Percentiles rank a stretch among this genome's conserved stretches.
phyloP scores from a whole-genome alignment of 805 yeast species.

The Wickerhamiella musiphila region DNA sequence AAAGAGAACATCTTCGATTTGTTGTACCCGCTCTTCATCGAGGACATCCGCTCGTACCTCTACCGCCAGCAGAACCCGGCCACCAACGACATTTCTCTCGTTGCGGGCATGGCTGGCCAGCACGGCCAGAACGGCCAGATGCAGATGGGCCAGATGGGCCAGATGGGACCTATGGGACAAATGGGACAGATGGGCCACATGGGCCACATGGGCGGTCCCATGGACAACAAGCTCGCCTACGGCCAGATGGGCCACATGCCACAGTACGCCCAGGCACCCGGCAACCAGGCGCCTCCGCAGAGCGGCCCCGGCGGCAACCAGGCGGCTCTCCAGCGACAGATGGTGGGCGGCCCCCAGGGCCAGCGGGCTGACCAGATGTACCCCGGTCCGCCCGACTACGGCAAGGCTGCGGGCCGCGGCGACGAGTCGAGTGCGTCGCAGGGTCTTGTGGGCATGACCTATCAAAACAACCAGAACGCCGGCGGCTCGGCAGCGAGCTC shows the following conservation, averaged over 20 bases:
- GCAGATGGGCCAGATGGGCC: no score
- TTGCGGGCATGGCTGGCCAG: neutral
- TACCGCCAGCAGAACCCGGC: slow-evolving; percentile 7
- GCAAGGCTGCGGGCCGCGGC: slow-evolving; percentile 1
- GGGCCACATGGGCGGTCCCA: no score
- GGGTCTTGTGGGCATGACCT: neutral
- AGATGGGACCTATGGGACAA: no score
- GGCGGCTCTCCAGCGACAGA: neutral
- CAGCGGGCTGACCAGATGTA: slow-evolving; percentile 1
- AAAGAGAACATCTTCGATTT: slow-evolving; percentile 58
- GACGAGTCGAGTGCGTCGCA: neutral
- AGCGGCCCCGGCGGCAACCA: neutral
- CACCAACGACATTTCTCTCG: neutral
- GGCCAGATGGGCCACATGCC: no score
- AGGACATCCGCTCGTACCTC: slow-evolving; percentile 32
- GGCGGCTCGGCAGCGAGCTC: neutral
- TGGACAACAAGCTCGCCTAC: no score
- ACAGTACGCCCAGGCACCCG: no score
- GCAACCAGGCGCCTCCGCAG: neutral
- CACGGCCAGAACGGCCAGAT: neutral
- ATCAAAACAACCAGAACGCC: neutral
- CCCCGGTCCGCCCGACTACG: neutral
- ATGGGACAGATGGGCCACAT: no score
- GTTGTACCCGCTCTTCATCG: slow-evolving; percentile 53
- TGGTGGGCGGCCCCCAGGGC: neutral